Base-by-base conservation (phyloP, 129 eudicot species). In the Rutidosis leptorrhynchoides region DNA sequence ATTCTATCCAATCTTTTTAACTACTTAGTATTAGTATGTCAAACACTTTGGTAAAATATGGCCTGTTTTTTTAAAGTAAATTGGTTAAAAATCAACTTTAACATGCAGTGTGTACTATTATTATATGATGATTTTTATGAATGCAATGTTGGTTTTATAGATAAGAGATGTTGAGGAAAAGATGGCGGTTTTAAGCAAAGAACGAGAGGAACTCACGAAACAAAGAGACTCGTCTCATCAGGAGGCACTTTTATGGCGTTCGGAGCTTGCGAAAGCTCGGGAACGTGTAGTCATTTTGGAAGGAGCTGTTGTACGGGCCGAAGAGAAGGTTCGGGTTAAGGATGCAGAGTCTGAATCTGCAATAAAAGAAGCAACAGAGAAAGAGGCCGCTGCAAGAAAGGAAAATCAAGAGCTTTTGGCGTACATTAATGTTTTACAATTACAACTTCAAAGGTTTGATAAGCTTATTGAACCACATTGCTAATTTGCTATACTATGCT, bases 251-350 rank as follows among this genome's bases (percentile, higher is more conserved):
- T 74, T 94, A 77, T 94, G 99, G 99, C 87, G 97, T 40, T 73
- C 93, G 67, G 99, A 94, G 82, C 97, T 94, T 56, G 99, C 75
- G 49, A 94, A 94, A 80, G 99, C 98, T 49, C 80, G 99, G 80
- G 99, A 94, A 49, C 93, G 80, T 59, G 90, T 62, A 6, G 95
- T 94, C 28, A 89, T 94, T 72, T 55, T 89, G 72, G 97, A 94
- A 78, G 99, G 93, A 66, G 93, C 95, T 58, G 94, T 79, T 67
- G 95, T 88, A 29, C 81, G 98, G 70, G 98, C 97, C 32, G 99
- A 84, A 62, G 99, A 94, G 80, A 94, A 82, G 82, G 95, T 84
- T 55, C 72, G 97, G 80, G 87, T 86, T 70, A 74, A 82, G 56
- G 93, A 82, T 59, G 87, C 81, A 58, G 88, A 86, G 61, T 83